Percentiles rank a stretch among this genome's conserved stretches.
These are phyloP conservation scores for Scedosporium aurantiacum DNA, from an alignment of 2,329 filamentous ascomycete species.

Conservation along the genomic window DNA sequence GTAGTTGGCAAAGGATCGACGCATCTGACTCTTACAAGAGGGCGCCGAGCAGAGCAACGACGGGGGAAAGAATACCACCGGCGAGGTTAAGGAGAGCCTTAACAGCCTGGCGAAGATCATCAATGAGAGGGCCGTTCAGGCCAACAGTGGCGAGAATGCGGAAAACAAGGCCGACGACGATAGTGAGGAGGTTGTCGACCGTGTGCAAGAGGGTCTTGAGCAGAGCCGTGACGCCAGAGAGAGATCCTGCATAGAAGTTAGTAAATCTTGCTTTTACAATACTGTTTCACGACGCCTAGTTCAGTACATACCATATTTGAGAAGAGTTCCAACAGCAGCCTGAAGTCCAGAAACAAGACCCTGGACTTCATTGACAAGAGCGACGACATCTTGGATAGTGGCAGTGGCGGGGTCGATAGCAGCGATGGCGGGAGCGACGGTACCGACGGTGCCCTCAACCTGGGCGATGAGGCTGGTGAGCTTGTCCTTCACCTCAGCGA, in stretches of 20 bases:
- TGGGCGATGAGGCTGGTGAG: neutral
- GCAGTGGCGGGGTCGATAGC: neutral
- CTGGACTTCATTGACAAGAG: neutral
- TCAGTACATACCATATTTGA: neutral
- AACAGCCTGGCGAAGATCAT: neutral
- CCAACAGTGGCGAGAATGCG: neutral
- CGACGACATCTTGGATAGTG: neutral
- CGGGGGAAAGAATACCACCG: neutral
- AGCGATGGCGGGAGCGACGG: neutral
- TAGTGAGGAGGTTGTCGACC: neutral
- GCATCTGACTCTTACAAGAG: neutral
- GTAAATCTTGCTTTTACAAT: neutral
- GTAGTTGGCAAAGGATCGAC: neutral
- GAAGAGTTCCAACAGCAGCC: neutral
- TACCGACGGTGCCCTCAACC: neutral
- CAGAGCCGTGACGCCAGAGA: neutral
- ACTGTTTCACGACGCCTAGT: neutral
- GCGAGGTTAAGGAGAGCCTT: neutral
- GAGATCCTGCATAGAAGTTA: neutral
- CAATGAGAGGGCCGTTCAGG: neutral
- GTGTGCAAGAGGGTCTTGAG: neutral
- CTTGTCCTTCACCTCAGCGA: neutral
- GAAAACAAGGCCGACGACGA: conserved; percentile 15
- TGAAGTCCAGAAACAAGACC: neutral
- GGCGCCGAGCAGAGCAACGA: neutral